Evolutionary conservation across 768 basidiomycete species (phyloP), one percentile per base, ranked within the genome.

Genomic region (Russula sp.): DNA sequence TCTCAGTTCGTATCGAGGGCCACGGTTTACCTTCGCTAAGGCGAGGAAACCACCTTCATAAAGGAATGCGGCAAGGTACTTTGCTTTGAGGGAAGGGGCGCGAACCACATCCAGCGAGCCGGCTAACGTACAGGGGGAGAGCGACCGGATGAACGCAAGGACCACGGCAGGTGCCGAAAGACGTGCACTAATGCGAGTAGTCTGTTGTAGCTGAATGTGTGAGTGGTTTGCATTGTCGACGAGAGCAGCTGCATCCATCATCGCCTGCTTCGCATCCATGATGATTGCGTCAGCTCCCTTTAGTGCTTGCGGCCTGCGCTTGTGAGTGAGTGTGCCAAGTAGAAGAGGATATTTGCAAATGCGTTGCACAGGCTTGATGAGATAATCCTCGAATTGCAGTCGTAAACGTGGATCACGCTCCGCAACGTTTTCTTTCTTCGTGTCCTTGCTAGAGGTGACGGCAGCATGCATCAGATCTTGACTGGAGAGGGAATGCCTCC

Each of bases 281-380:
- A 65, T n/a, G 57, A 61, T 22, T 44, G 61, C 38, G 64, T 63
- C 55, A 49, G 59, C 40, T 44, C 40, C 57, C 30, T 44, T 38
- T 52, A 34, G 28, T 3, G 18, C 30, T 59, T 55, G 61, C 14
- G 56, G 38, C 14, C 32, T 13, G 44, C 52, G 59, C 16, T 62
- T 32, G 20, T 38, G 44, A 40, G 73, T 66, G 52, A 97, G 81
- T 69, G 90, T 86, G 62, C 86, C 87, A 51, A 99, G 83, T 10
- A 99, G 81, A 57, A 98, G 81, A 20, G 94, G 93, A 72, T 99
- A 99, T 69, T 88, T 91, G 82, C 95, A 98, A 56, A 99, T 89
- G 57, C 94, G 81, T 75, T 99, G 96, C 18, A 98, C 83, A n/a
- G 96, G 96, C 75, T 94, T 94, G 77, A 99, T 98, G 77, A 98